Evolutionary conservation across 164 flowering plant genomes (phyloP).

Genomic region (Litsea cubeba): DNA sequence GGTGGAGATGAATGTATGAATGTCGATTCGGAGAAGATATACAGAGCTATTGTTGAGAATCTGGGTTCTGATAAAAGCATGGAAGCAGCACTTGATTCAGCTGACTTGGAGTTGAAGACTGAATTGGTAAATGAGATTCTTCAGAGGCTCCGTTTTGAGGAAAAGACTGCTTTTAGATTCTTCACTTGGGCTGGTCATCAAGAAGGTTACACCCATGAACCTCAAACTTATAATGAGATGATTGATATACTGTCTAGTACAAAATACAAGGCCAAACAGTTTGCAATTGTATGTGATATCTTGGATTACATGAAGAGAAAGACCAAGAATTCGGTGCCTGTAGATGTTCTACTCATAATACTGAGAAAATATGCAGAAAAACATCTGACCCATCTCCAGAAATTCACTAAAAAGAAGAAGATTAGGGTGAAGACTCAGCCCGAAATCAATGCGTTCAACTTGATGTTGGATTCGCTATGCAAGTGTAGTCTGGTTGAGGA

Average conservation of each 20-base stretch:
- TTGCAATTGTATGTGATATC: slow-evolving; percentile 70
- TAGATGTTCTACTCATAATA: slow-evolving; percentile 55
- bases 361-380: slow-evolving; percentile 67
- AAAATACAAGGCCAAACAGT: slow-evolving; percentile 73
- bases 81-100: slow-evolving; percentile 58
- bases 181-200: slow-evolving; percentile 81
- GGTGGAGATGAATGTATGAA: neutral
- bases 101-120: slow-evolving; percentile 41
- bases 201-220: slow-evolving; percentile 58
- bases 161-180: slow-evolving; percentile 76
- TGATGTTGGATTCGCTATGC: slow-evolving; percentile 82
- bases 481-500: slow-evolving; percentile 79
- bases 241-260: slow-evolving; percentile 81
- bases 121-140: slow-evolving; percentile 54
- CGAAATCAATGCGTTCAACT: slow-evolving; percentile 75
- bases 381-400: slow-evolving; percentile 59
- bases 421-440: slow-evolving; percentile 81
- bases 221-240: slow-evolving; percentile 57
- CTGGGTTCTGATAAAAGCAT: slow-evolving; percentile 30
- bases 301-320: slow-evolving; percentile 94
- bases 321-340: slow-evolving; percentile 53
- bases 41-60: slow-evolving; percentile 36
- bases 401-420: slow-evolving; percentile 74
- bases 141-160: slow-evolving; percentile 57
- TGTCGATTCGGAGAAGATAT: slow-evolving; percentile 36